phyloP scores from a whole-genome alignment of 176 grass and related monocot species.

The Oryza officinalis region DNA sequence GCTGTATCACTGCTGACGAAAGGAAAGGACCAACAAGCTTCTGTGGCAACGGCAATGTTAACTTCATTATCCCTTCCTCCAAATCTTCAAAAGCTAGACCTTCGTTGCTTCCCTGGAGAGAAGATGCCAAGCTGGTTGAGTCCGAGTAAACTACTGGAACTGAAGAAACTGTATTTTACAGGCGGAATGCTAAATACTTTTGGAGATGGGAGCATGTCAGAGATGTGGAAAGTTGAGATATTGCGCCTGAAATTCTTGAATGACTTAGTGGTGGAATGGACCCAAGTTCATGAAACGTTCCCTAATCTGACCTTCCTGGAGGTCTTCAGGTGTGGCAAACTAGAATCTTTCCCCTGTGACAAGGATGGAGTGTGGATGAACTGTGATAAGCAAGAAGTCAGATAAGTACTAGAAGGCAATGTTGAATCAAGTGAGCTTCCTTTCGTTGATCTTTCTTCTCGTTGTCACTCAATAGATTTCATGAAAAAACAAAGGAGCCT shows the following conservation, averaged over 20 bases:
- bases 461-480: not conserved
- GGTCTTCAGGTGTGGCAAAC: constrained; percentile 36
- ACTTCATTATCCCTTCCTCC: constrained; percentile 31
- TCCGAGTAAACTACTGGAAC: constrained; percentile 23
- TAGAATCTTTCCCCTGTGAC: constrained; percentile 50
- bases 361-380: constrained; percentile 61
- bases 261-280: constrained; percentile 46
- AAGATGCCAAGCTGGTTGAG: constrained; percentile 51
- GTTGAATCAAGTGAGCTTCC: not conserved
- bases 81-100: constrained; percentile 58
- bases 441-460: not conserved
- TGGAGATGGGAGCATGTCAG: constrained; percentile 9
- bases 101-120: constrained; percentile 55
- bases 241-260: constrained; percentile 58
- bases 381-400: not conserved
- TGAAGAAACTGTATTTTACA: constrained; percentile 67
- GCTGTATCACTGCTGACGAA: constrained; percentile 40
- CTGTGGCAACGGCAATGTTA: not conserved
- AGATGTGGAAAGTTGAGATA: constrained; percentile 26
- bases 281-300: constrained; percentile 38
- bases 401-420: not conserved
- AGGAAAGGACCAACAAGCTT: not conserved
- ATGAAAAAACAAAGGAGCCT: not conserved
- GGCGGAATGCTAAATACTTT: constrained; percentile 61
- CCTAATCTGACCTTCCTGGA: constrained; percentile 46